phyloP scores from a whole-genome alignment of 768 basidiomycete genomes.

The Leccinum broughii region DNA sequence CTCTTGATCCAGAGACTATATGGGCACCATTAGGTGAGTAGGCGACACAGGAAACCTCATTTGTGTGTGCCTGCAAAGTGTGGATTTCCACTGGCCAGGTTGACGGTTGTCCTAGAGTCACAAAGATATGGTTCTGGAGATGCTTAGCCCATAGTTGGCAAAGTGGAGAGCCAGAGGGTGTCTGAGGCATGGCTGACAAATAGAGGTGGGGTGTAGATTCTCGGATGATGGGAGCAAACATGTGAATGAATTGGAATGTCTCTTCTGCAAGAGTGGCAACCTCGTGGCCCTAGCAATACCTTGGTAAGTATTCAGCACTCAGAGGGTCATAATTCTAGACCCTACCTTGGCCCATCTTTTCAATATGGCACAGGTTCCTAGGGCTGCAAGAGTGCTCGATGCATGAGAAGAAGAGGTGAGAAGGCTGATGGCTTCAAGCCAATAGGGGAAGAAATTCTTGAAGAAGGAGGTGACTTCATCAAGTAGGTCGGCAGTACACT shows the following conservation, averaged over 20 bases:
- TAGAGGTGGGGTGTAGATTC: slow-evolving; percentile 40
- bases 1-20: slow-evolving; percentile 28
- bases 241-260: slow-evolving; percentile 30
- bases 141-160: slow-evolving; percentile 23
- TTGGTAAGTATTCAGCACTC: slow-evolving; percentile 1
- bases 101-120: slow-evolving; percentile 8
- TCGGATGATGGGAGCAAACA: slow-evolving; percentile 32
- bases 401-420: slow-evolving; percentile 8
- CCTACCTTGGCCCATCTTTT: slow-evolving; percentile 22
- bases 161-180: slow-evolving; percentile 29
- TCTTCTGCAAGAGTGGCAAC: slow-evolving; percentile 24
- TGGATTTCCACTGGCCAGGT: slow-evolving; percentile 23
- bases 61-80: slow-evolving; percentile 16
- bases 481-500: slow-evolving; percentile 17
- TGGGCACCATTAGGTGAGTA: slow-evolving; percentile 24
- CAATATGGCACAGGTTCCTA: slow-evolving; percentile 10
- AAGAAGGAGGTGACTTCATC: slow-evolving; percentile 23
- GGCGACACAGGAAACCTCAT: slow-evolving; percentile 13
- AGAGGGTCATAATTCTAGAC: not conserved
- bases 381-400: slow-evolving; percentile 10
- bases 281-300: slow-evolving; percentile 11
- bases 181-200: slow-evolving; percentile 39
- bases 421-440: slow-evolving; percentile 40
- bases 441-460: slow-evolving; percentile 33
- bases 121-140: slow-evolving; percentile 16